Evolutionary conservation across 2,329 filamentous ascomycete genomes (phyloP).

Genomic region (Graphilbum sp.): DNA sequence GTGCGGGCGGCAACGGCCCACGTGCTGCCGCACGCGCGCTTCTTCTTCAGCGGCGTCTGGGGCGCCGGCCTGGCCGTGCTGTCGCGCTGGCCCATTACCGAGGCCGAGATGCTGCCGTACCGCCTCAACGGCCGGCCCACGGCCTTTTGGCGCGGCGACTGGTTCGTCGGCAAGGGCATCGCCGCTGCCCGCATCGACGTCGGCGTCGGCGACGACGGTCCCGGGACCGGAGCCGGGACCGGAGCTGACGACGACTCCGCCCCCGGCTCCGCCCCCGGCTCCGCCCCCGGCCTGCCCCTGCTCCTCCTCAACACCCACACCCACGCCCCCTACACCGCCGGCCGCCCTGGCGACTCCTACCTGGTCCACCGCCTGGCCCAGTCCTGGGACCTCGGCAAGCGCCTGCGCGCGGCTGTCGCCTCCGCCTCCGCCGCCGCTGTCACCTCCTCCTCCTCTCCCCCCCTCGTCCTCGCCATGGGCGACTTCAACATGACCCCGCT

Average conservation of each 20-base stretch:
- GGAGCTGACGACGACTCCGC: conserved; percentile 21
- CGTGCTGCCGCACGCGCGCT: conserved; percentile 78
- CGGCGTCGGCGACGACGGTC: too few species aligned
- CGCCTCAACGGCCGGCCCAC: conserved; percentile 87
- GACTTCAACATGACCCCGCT: conserved; percentile 96
- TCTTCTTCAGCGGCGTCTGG: conserved; percentile 80
- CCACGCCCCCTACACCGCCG: conserved; percentile 74
- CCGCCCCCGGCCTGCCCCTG: conserved; percentile 36
- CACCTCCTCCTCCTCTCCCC: conserved; percentile 27
- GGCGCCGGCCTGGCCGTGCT: conserved; percentile 80
- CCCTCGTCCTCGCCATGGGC: conserved; percentile 71
- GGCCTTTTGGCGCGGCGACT: conserved; percentile 87
- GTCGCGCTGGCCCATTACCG: conserved; percentile 81
- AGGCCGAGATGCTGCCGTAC: conserved; percentile 74
- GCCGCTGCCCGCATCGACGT: conserved; percentile 62
- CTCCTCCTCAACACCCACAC: conserved; percentile 90
- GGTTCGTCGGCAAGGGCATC: conserved; percentile 91
- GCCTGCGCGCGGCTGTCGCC: conserved; percentile 66
- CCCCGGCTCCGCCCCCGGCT: too few species aligned
- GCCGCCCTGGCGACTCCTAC: conserved; percentile 57
- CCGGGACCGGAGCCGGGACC: too few species aligned
- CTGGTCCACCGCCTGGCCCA: conserved; percentile 81
- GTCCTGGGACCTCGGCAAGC: conserved; percentile 85
- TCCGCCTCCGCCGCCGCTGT: neutral
- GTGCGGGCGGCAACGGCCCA: conserved; percentile 57